These are phyloP conservation scores for Berkeleyomyces basicola DNA, from an alignment of 2,329 filamentous ascomycete species.

Conservation along the genomic window DNA sequence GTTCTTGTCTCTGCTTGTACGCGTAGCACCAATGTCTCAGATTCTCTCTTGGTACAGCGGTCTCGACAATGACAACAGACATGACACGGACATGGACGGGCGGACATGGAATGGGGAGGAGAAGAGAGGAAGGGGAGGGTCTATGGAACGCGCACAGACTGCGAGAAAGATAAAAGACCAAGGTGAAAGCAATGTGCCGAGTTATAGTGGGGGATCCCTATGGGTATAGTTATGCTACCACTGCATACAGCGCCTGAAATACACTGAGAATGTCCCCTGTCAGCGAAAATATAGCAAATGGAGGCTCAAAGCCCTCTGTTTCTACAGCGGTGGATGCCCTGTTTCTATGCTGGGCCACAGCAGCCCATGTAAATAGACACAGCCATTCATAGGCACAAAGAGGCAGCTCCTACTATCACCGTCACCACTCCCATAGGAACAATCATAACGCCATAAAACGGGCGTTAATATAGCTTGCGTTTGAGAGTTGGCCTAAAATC, in stretches of 20 bases:
- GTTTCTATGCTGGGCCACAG: neutral
- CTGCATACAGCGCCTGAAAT: neutral
- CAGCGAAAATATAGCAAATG: neutral
- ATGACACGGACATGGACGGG: neutral
- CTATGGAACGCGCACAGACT: neutral
- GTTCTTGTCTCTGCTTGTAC: neutral
- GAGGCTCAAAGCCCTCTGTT: neutral
- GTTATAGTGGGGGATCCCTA: neutral
- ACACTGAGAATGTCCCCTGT: neutral
- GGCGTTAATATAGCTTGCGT: neutral
- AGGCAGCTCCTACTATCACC: too few species aligned
- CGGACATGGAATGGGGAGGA: neutral
- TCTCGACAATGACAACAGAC: slow-evolving; percentile 1
- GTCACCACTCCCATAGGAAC: too few species aligned
- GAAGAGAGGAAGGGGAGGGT: neutral
- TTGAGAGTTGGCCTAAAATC: neutral
- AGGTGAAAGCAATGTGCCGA: neutral
- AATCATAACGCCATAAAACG: neutral
- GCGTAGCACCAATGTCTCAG: neutral
- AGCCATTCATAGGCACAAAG: too few species aligned
- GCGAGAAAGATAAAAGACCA: neutral
- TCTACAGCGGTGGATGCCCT: neutral
- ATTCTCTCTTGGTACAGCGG: neutral
- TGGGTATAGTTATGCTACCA: neutral
- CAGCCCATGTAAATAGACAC: neutral